Base-by-base conservation (phyloP, 805 yeast species). In the Candida piceae region DNA sequence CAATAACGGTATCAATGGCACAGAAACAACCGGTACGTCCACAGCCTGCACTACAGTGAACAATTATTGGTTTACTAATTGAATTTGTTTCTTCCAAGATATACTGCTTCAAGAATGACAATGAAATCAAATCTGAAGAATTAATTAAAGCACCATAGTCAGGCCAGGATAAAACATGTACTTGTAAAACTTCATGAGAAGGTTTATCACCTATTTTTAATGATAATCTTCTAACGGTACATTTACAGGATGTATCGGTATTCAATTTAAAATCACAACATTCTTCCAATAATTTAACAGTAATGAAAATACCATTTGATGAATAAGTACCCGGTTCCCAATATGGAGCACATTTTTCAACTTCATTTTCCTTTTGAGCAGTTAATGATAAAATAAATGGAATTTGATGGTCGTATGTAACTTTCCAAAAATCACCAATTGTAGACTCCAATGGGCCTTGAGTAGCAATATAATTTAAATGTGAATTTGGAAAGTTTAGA, bases 21-120 rank as follows among this genome's bases (percentile, higher is more conserved):
- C 88, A 77, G 53, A 80, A 82, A 2, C 96, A 84, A 2, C 98
- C 98, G 0, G 97, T 87, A 40, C 98, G 68, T 15, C 98, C 98
- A 54, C 95, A 88, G 0, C 98, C 98, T 1, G 97, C 97, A 6
- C 96, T 86, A 55, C 98, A 90, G 60, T 90, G 97, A 18, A 84
- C 84, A 31, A 87, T 55, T 5, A 79, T 70, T 16, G 93, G 90
- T 10, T 34, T 35, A 2, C 35, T 16, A 13, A 41, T 35, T 2
- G 47, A 41, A 11, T 44, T 23, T 7, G 49, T 44, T 15, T 38
- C 30, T 12, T 47, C 19, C 35, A 48, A 35, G 19, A 63, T 38
- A 22, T 39, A 44, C 7, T 55, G 39, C 36, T 62, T 62, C 48
- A 78, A 50, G 34, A 64, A 62, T 21, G 78, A 70, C 17, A 78